Evolutionary conservation across 371 early-diverging fungal genomes (phyloP), one percentile per base, ranked within the genome.

Genomic region (Circinella minor): DNA sequence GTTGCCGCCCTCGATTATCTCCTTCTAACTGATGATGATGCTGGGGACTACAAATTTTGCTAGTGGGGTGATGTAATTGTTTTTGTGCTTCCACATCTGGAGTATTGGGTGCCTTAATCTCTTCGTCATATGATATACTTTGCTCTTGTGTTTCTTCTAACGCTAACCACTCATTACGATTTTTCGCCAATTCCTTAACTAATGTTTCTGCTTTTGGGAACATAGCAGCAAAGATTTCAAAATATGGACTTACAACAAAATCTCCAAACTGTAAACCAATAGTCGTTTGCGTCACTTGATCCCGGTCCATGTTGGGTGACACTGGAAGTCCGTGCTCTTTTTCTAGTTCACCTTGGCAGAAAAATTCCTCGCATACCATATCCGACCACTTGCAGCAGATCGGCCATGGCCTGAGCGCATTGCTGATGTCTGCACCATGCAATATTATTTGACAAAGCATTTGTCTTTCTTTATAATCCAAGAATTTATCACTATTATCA

Each of bases 401-500:
- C 0, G 84, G 77, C 92, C 94, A 94, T 5, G 97, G 97, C 46
- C 95, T 81, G 39, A 92, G 87, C 0, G 96, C 90, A 68, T 96
- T 96, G 67, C 93, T 92, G 59, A 95, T 94, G 65, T 96, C 97
- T 3, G 95, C 94, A 1, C 93, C 94, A 69, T 96, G 95, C 5
- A 96, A 77, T 60, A 95, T 68, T 14, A 89, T 86, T 61, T 92
- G 89, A 69, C 89, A 88, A 15, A 95, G 72, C 46, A 79, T 79
- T 64, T 89, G 87, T 13, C 92, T 81, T 59, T 88, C 88, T 61
- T 81, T 76, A 36, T 69, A 65, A 18, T 76, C 77, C n/a, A 77
- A 43, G 6, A 43, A 43, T 43, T 43, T 43, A 43, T 43, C 43
- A 43, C 43, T 43, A 8, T n/a, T 34, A 57, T 57, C 57, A 36